Base-by-base conservation (phyloP, 2,329 filamentous ascomycete genomes). In the Calonectria multiphialidica region DNA sequence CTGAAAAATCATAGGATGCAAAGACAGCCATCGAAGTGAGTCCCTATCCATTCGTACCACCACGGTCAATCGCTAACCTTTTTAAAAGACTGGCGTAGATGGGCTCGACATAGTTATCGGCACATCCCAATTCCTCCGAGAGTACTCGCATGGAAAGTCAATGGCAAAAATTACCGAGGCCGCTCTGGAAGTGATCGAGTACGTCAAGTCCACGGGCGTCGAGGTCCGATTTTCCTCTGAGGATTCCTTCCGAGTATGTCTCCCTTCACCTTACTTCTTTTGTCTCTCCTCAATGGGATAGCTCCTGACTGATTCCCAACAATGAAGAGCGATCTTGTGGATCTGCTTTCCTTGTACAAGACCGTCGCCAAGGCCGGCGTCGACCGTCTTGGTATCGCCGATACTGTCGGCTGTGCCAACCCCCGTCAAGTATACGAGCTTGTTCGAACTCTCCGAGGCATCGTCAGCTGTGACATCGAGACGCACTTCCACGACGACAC, bases 341-440 rank as follows among this genome's bases (percentile, higher is more conserved):
- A 59, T 7, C 13, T 59, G 13, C 53, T 59, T 10, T 59, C 53
- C 5, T 33, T 59, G 12, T 59, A 59, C 35, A 40, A 40, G 8
- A 33, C 53, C 1, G 53, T 59, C 12, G 53, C 40, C 13, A 25
- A 59, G 33, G 35, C 53, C 7, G 53, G 53, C 2, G 53, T 59
- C 0, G 25, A 59, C 21, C 7, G 53, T 18, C 21, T 59, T 2
- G 28, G 50, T 5, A 95, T 98, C 82, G 96, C 96, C 61, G 96
- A 98, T 83, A 98, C 95, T 15, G 95, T 98, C 77, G 23, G 94
- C 70, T 95, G 94, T 80, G 94, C 94, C 71, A 92, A 91, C 45
- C 95, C 96, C 66, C 89, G 95, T 82, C 94, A 97, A 87, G 95
- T 98, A 61, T 98, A 97, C 85, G 94, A 98, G 82, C 89, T 98